Percentiles rank a stretch among this genome's conserved stretches.
Conservation (phyloP, 306 rosid genomes). For the Acacia melanoxylon region DNA sequence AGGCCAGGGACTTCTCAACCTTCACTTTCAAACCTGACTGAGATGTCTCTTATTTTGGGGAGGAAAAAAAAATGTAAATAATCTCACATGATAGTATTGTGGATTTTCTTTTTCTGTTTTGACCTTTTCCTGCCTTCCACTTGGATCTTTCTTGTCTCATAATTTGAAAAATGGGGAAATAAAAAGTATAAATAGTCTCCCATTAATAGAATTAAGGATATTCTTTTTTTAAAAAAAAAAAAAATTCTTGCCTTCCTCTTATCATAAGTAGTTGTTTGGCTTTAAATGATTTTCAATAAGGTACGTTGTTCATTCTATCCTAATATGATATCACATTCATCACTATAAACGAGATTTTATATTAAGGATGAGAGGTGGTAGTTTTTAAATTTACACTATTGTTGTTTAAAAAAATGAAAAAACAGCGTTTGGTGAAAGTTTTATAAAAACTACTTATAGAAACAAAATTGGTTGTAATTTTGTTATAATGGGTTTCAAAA, state of each 20-base stretch:
- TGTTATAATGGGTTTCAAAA: not conserved
- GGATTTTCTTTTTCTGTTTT: not conserved
- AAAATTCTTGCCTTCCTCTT: constrained; percentile 13
- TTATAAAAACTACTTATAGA: not conserved
- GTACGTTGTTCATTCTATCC: not conserved
- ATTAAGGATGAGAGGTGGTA: not conserved
- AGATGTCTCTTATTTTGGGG: not conserved
- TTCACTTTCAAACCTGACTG: constrained; percentile 9
- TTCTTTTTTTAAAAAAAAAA: too few species aligned
- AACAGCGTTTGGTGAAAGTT: not conserved
- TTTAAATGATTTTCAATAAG: not conserved
- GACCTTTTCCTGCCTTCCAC: not conserved
- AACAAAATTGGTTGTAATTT: not conserved
- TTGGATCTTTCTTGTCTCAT: not conserved
- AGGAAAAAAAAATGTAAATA: not conserved
- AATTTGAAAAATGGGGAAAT: not conserved
- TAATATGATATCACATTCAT: too few species aligned
- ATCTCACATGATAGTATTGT: not conserved
- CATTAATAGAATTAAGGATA: not conserved
- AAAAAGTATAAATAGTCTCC: constrained; percentile 13
- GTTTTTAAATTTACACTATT: not conserved
- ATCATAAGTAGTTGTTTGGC: not conserved
- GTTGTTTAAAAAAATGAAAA: not conserved
- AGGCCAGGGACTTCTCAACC: not conserved
- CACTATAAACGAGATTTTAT: too few species aligned